Evolutionary conservation across 2,329 filamentous ascomycete species (phyloP).

Genomic region (Camillea tinctor): DNA sequence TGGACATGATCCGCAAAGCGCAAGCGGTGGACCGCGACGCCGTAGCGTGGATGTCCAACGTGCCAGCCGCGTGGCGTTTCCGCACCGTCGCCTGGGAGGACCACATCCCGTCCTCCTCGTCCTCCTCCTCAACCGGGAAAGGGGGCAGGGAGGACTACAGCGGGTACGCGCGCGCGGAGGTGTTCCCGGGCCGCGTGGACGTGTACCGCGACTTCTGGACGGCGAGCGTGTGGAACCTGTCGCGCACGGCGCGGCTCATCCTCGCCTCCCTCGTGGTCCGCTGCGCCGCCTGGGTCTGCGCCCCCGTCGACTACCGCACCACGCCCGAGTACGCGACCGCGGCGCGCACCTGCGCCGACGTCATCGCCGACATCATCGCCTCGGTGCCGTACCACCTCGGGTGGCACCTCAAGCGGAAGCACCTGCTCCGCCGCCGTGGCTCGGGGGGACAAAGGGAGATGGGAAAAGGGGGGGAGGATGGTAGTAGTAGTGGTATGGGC

Average conservation of each 20-base stretch:
- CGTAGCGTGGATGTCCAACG: constrained; percentile 47
- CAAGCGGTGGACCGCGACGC: constrained; percentile 53
- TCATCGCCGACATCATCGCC: constrained; percentile 59
- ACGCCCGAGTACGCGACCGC: constrained; percentile 61
- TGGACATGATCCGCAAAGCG: constrained; percentile 50
- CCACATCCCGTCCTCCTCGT: constrained; percentile 43
- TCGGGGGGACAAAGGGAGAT: constrained; percentile 42
- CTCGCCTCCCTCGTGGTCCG: constrained; percentile 56
- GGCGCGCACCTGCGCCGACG: constrained; percentile 48
- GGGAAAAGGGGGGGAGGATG: constrained; percentile 28
- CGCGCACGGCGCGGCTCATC: constrained; percentile 52
- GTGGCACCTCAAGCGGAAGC: constrained; percentile 50
- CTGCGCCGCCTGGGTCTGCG: constrained; percentile 59
- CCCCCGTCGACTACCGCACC: constrained; percentile 60
- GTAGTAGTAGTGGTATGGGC: too few relatives aligned
- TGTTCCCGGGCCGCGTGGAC: constrained; percentile 61
- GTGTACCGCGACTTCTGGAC: constrained; percentile 59
- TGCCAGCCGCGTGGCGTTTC: constrained; percentile 51
- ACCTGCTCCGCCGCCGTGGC: constrained; percentile 42
- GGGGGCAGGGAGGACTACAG: constrained; percentile 53
- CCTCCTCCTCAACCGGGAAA: too few relatives aligned
- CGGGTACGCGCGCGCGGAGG: constrained; percentile 49
- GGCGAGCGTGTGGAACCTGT: constrained; percentile 57
- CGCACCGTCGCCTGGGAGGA: constrained; percentile 58
- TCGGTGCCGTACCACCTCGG: constrained; percentile 62